Evolutionary conservation across 2,329 filamentous ascomycete species (phyloP).

Genomic region (Colletotrichum cereale): DNA sequence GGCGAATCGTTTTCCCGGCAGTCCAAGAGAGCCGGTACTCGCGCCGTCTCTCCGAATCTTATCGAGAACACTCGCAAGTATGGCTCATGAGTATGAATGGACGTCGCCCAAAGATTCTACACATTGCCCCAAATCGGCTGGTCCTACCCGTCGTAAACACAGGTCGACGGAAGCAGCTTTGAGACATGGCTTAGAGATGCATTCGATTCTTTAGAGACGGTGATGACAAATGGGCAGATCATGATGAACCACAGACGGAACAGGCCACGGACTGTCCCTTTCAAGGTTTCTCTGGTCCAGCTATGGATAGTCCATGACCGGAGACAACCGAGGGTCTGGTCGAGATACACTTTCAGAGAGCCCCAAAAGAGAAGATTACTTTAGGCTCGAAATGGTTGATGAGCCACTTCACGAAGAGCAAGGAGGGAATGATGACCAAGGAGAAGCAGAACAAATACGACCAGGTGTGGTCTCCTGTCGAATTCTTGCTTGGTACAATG

Average conservation of each 20-base stretch:
- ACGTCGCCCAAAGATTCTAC: too few species aligned
- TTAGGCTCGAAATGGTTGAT: not conserved
- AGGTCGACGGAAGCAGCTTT: too few species aligned
- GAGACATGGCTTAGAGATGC: too few species aligned
- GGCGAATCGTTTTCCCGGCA: too few species aligned
- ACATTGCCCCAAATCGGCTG: too few species aligned
- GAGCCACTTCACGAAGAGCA: not conserved
- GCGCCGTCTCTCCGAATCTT: too few species aligned
- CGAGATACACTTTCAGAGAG: too few species aligned
- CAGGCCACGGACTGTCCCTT: not conserved
- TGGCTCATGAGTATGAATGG: too few species aligned
- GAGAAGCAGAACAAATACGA: not conserved
- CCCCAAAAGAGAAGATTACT: not conserved
- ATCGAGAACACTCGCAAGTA: too few species aligned
- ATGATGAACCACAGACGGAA: too few species aligned
- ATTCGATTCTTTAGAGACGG: not conserved
- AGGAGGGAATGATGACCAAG: not conserved
- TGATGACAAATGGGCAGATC: not conserved
- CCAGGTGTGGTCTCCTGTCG: not conserved
- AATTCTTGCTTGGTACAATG: not conserved
- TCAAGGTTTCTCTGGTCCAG: not conserved
- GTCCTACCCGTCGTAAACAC: too few species aligned
- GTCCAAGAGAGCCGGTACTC: too few species aligned
- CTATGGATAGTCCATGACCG: not conserved
- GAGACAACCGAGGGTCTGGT: not conserved